A percentile compares a stretch with the other conserved stretches of the same genome.
Conservation (phyloP, 495 filamentous ascomycete species). For the Penicillium paxilli region DNA sequence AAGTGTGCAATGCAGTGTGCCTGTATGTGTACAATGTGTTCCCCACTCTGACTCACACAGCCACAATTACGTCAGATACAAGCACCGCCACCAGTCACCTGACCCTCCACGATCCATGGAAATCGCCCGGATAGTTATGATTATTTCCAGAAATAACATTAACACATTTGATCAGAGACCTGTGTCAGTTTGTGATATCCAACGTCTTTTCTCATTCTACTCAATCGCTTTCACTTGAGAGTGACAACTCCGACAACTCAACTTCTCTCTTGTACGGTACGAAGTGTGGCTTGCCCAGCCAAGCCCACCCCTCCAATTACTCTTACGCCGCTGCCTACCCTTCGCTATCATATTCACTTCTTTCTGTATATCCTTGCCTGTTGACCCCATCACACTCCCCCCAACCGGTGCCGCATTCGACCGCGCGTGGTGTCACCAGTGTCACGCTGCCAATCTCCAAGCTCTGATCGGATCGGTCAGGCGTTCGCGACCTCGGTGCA, state of each 20-base stretch:
- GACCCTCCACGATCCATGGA: constrained; percentile 20
- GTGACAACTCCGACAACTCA: too few relatives aligned
- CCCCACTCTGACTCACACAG: constrained; percentile 7
- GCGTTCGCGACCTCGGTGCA: constrained; percentile 25
- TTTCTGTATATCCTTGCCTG: constrained; percentile 7
- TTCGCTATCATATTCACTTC: not conserved
- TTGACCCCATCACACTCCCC: constrained; percentile 13
- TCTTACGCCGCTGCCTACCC: constrained; percentile 26
- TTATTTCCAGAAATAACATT: constrained; percentile 15
- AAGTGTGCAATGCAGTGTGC: not conserved
- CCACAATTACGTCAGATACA: constrained; percentile 21
- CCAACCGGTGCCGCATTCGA: constrained; percentile 6
- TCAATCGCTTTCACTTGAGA: too few relatives aligned
- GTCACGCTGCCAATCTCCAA: constrained; percentile 13
- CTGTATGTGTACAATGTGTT: too few relatives aligned
- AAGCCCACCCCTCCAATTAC: constrained; percentile 10
- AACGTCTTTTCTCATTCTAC: too few relatives aligned
- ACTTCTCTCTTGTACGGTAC: too few relatives aligned
- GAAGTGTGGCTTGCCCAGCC: constrained; percentile 4
- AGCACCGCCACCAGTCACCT: constrained; percentile 26
- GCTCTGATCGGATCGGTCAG: constrained; percentile 25
- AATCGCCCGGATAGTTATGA: constrained; percentile 16
- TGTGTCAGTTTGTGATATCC: too few relatives aligned
- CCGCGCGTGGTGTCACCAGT: constrained; percentile 13
- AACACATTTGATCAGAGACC: too few relatives aligned